Base-by-base conservation (phyloP, 176 grass and related monocot species). In the Zoysia pacifica region DNA sequence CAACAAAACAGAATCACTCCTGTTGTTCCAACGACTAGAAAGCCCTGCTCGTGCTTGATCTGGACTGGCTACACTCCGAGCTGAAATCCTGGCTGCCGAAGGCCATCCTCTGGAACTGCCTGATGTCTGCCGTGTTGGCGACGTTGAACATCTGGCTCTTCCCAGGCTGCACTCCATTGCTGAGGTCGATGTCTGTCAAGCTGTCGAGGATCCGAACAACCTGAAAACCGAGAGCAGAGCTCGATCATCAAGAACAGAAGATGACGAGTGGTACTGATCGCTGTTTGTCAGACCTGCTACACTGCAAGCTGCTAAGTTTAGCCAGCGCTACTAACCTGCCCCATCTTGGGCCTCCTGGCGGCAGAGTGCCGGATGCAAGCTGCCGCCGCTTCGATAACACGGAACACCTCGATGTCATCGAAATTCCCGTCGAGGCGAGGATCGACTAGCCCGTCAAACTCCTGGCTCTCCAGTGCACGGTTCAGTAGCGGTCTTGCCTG, bases 41-140 rank as follows among this genome's bases (percentile, higher is more conserved):
- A 16, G 91, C 88, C 50, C 75, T 79, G 51, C 18, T 66, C 41
- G 91, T 39, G 82, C 81, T 94, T 36, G 83, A 85, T 52, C 84
- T 84, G 78, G 87, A 90, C 5, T 85, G 90, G 75, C 73, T 84
- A 16, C 86, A 86, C 11, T 90, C 85, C 3, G 95, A 88, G 78
- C 85, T 94, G 72, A 87, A 97, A 52, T 94, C 95, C 73, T 94
- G 89, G 85, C 91, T 97, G 8, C 95, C 95, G 56, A 97, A 97
- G 13, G 89, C 91, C 86, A 97, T 94, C 70, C 86, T 83, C 69
- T 92, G 95, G 58, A 97, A 92, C 73, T 89, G 85, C 79, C 78
- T 81, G 79, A 97, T 90, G 45, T 97, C 91, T 1, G 81, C 83
- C 1, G 91, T 92, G 63, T 97, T 91, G 18, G 90, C 80, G 6